Evolutionary conservation across 2,329 filamentous ascomycete genomes (phyloP), one percentile per base, ranked within the genome.

Genomic region (Phyllachora maydis): DNA sequence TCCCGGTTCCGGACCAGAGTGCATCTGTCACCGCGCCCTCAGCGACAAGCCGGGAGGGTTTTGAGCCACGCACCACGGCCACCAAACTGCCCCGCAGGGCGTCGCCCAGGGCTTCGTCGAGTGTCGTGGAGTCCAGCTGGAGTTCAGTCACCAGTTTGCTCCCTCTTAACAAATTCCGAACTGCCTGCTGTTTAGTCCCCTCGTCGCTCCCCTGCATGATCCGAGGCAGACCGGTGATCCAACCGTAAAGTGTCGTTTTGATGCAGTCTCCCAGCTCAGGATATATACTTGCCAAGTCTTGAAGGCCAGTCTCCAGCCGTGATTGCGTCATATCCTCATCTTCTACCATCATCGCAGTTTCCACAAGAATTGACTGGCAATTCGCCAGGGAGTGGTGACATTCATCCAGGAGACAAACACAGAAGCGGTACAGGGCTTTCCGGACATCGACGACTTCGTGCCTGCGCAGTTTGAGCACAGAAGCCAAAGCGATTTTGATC

Each of bases 201-300:
- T 92, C 81, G 36, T 95, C 82, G 33, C 70, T 74, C 6, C 70
- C 66, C 41, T 85, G 79, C 68, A 93, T 83, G 9, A 79, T 48
- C 10, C 82, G 65, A 4, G 85, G 73, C 11, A 98, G 59, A 19
- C 78, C 72, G 3, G 67, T 65, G 13, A 83, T 62, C 82, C 83
- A 93, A 24, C 69, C 70, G 42, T 85, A 76, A 1, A 90, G 56
- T 1, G 65, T 73, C 14, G 59, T 62, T 35, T 78, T 68, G 8
- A 79, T 45, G 7, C 59, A 43, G 5, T 67, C 60, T 6, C 53
- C 42, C 1, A 76, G 47, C 8, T 54, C 45, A 3, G 53, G 39
- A 31, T 74, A 61, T 8, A 62, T 54, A 14, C 50, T 51, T 4
- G 67, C 46, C 14, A 90, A 50, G 30, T 70, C 59, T 14, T 55